Evolutionary conservation across 306 rosid species (phyloP), one percentile per base, ranked within the genome.

Genomic region (Carpinus viminea): DNA sequence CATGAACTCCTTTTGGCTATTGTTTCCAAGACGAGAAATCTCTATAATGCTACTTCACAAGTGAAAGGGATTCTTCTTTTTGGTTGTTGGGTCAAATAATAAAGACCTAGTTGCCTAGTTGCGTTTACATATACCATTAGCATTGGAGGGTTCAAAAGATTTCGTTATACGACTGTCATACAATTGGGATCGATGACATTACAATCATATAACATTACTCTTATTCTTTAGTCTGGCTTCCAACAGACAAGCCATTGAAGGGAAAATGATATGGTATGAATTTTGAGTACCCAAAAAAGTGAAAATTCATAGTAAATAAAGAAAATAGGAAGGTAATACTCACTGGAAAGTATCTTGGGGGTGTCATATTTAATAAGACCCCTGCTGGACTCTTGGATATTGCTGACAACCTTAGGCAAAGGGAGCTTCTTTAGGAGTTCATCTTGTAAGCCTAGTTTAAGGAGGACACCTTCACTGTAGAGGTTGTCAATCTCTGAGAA

Each of bases 401-500:
- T 86, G 80, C 78, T 83, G 65, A 88, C 83, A 76, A 92, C 28
- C 4, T 86, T 85, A 4, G 93, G 95, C 78, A 88, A 68, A 2
- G 91, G 93, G 2, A 92, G 77, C 80, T 90, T 86, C 86, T 90
- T 92, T 8, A 90, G 74, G 51, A 92, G 74, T 15, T 91, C 95
- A 68, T 92, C 98, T 74, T 89, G 89, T 65, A 92, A 69, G 4
- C 93, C 96, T 15, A 88, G 74, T 62, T 88, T 85, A 70, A 86
- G 90, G 60, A 89, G 90, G 18, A 90, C 26, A 13, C 97, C 99
- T 78, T 87, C 82, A 73, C 93, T 93, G 77, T 92, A 95, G 73
- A 95, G 99, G 78, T 84, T 88, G 78, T 95, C 99, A 50, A 95
- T 90, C n/a, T 93, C 98, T 8, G 93, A 85, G 34, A 92, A 91